These are phyloP conservation scores for Aspergillus japonicus DNA, from an alignment of 2,329 filamentous ascomycete species.

Conservation along the genomic window DNA sequence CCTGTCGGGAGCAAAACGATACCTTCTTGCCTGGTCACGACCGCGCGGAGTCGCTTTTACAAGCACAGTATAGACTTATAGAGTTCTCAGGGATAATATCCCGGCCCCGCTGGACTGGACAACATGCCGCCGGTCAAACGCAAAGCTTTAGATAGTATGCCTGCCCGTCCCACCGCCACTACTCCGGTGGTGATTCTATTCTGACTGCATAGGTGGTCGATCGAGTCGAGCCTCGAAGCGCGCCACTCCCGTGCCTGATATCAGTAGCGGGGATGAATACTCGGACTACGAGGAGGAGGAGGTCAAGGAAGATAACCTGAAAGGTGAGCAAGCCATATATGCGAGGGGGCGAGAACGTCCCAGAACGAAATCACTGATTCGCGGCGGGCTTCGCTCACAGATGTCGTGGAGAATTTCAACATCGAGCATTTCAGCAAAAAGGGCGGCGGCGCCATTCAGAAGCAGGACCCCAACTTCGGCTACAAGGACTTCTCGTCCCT, in stretches of 20 bases:
- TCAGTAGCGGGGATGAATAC: constrained; percentile 59
- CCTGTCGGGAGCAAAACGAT: constrained; percentile 1
- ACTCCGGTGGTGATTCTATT: constrained; percentile 21
- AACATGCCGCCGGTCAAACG: constrained; percentile 66
- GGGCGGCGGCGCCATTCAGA: constrained; percentile 40
- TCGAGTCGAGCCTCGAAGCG: constrained; percentile 50
- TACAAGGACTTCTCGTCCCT: constrained; percentile 79
- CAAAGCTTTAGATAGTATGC: constrained; percentile 60
- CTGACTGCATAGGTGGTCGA: constrained; percentile 44
- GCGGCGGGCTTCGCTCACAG: constrained; percentile 19
- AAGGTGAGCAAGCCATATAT: constrained; percentile 42
- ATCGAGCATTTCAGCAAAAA: constrained; percentile 52
- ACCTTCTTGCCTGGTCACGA: neutral
- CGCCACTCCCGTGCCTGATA: constrained; percentile 46
- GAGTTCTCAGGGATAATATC: neutral
- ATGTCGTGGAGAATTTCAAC: constrained; percentile 55
- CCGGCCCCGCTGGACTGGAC: neutral
- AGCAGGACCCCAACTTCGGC: constrained; percentile 57
- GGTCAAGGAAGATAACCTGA: constrained; percentile 48
- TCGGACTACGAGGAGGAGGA: constrained; percentile 52
- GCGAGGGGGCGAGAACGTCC: constrained; percentile 5
- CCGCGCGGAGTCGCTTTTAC: neutral
- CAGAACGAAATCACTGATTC: constrained; percentile 13
- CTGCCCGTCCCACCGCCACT: constrained; percentile 16
- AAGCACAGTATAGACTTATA: constrained; percentile 19